Conservation (phyloP, 1,139 yeast species). For the Wickerhamomyces sp. region DNA sequence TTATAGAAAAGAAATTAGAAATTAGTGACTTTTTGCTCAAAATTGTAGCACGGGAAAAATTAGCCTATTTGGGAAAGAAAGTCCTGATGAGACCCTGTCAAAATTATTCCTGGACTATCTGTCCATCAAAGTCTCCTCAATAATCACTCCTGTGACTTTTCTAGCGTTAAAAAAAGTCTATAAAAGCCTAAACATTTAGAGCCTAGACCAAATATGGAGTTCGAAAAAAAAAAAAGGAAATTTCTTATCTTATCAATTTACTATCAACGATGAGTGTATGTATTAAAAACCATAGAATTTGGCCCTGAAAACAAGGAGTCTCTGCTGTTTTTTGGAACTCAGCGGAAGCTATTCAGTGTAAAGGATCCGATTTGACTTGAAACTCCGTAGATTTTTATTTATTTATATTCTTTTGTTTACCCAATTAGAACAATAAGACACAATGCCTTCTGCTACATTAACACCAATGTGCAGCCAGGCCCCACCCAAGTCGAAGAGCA, state of each 20-base stretch:
- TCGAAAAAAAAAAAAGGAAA: neutral
- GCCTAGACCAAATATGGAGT: neutral
- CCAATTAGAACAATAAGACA: neutral
- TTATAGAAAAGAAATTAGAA: too few species aligned
- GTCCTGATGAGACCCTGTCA: too few species aligned
- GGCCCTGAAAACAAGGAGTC: too few species aligned
- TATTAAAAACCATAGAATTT: too few species aligned
- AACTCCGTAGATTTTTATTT: neutral
- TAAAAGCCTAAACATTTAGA: too few species aligned
- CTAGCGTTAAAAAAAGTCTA: too few species aligned
- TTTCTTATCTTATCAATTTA: neutral
- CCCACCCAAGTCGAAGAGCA: constrained; percentile 6
- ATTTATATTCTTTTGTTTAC: neutral
- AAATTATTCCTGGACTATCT: neutral
- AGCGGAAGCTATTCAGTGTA: neutral
- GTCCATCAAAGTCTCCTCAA: too few species aligned
- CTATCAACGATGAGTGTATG: neutral
- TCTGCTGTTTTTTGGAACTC: too few species aligned
- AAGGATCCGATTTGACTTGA: neutral
- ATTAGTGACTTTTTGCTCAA: too few species aligned
- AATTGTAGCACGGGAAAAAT: too few species aligned
- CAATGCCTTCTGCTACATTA: neutral
- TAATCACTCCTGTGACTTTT: too few species aligned
- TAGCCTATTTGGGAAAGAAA: constrained; percentile 1
- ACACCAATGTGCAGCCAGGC: neutral